A percentile compares a stretch with the other conserved stretches of the same genome.
phyloP scores from a whole-genome alignment of 768 basidiomycete species.

The Suillus decipiens region DNA sequence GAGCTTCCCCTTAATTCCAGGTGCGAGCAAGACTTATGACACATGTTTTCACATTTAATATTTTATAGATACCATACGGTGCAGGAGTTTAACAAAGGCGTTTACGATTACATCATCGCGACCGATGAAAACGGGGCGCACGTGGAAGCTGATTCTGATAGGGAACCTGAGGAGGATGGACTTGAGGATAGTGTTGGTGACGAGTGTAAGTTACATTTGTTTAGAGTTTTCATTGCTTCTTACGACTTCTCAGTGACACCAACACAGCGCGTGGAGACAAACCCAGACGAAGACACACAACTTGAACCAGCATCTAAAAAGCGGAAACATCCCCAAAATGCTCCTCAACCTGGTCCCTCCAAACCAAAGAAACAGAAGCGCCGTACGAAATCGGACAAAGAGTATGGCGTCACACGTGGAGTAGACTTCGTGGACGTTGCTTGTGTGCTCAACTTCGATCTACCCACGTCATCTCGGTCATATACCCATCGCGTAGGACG shows the following conservation, averaged over 20 bases:
- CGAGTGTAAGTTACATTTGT: slow-evolving; percentile 31
- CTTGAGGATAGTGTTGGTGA: slow-evolving; percentile 16
- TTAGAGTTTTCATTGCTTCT: slow-evolving; percentile 21
- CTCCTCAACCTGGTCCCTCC: slow-evolving; percentile 38
- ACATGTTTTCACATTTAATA: not conserved
- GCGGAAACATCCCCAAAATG: slow-evolving; percentile 53
- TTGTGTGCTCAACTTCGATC: slow-evolving; percentile 97
- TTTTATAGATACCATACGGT: slow-evolving; percentile 86
- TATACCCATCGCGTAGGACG: slow-evolving; percentile 97
- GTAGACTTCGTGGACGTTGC: slow-evolving; percentile 97
- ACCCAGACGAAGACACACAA: slow-evolving; percentile 23
- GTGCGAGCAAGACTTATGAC: slow-evolving; percentile 32
- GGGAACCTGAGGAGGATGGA: slow-evolving; percentile 40
- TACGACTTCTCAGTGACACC: slow-evolving; percentile 45
- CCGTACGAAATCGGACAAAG: slow-evolving; percentile 60
- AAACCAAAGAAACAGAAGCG: slow-evolving; percentile 47
- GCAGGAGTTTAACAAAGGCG: slow-evolving; percentile 98
- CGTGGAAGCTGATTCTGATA: slow-evolving; percentile 51
- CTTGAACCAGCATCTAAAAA: slow-evolving; percentile 41
- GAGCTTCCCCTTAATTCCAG: slow-evolving; percentile 95
- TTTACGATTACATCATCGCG: slow-evolving; percentile 98
- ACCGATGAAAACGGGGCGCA: slow-evolving; percentile 82
- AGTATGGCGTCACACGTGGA: slow-evolving; percentile 94
- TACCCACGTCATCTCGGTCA: slow-evolving; percentile 82
- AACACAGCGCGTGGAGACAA: slow-evolving; percentile 46